Conservation (phyloP, 805 yeast genomes). For the Debaryomyces maramus region DNA sequence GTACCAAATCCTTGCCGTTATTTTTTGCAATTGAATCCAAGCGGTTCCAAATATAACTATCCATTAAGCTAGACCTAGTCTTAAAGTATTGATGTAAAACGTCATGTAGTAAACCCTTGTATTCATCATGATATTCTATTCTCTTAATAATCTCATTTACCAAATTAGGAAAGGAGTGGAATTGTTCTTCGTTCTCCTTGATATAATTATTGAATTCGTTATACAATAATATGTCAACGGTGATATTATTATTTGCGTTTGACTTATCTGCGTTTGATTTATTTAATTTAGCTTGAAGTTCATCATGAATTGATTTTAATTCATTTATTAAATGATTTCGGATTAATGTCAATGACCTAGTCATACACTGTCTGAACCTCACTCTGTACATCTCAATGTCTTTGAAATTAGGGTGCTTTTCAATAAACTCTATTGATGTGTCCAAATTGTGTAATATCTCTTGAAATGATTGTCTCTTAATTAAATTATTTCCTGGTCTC, state of each 20-base stretch:
- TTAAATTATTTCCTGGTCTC: constrained; percentile 63
- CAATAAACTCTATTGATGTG: constrained; percentile 57
- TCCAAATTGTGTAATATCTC: constrained; percentile 58
- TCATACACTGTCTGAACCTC: constrained; percentile 79
- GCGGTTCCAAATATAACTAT: constrained; percentile 31
- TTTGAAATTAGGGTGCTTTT: constrained; percentile 51
- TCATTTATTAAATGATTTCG: constrained; percentile 61
- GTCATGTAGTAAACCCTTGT: constrained; percentile 66
- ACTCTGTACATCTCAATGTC: constrained; percentile 69
- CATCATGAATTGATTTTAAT: constrained; percentile 33
- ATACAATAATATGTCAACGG: constrained; percentile 64
- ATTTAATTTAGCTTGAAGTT: constrained; percentile 9
- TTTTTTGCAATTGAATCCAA: constrained; percentile 13
- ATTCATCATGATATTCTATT: constrained; percentile 48
- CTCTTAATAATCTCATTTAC: constrained; percentile 38
- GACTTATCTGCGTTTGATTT: constrained; percentile 25
- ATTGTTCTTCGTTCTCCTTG: constrained; percentile 12
- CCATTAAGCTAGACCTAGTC: constrained; percentile 52
- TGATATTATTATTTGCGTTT: constrained; percentile 26
- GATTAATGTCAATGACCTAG: constrained; percentile 74
- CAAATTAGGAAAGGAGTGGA: constrained; percentile 12
- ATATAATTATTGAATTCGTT: constrained; percentile 50
- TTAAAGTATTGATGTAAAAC: constrained; percentile 63
- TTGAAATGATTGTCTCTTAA: constrained; percentile 48
- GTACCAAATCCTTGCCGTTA: constrained; percentile 44